A percentile compares a stretch with the other conserved stretches of the same genome.
These are phyloP conservation scores for Desmodesmus armatus DNA, from an alignment of 139 green algal genomes.

Conservation along the genomic window DNA sequence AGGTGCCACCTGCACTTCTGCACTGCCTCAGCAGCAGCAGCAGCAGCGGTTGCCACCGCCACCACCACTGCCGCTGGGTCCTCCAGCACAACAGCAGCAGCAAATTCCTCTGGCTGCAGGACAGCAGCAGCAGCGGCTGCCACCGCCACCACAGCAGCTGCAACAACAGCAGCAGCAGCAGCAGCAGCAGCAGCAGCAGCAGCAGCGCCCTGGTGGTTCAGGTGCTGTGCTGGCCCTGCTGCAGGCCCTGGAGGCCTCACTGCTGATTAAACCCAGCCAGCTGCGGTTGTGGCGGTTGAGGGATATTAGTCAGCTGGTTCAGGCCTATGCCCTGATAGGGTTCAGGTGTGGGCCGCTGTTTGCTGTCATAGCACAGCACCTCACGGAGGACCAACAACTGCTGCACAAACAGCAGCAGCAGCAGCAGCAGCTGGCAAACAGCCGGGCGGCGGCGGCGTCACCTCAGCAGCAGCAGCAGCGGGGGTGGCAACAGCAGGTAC, in stretches of 20 bases:
- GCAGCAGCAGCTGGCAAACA: not conserved
- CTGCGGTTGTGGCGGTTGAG: slow-evolving; percentile 15
- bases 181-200: slow-evolving; percentile 3
- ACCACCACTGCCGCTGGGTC: too few relatives aligned
- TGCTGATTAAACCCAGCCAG: slow-evolving; percentile 13
- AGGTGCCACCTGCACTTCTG: too few relatives aligned
- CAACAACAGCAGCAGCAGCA: slow-evolving; percentile 11
- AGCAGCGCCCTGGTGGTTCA: too few relatives aligned
- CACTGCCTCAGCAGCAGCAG: too few relatives aligned
- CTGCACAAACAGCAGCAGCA: not conserved
- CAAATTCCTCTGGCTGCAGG: too few relatives aligned
- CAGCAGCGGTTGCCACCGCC: too few relatives aligned
- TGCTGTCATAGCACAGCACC: slow-evolving; percentile 14
- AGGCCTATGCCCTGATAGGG: slow-evolving; percentile 26
- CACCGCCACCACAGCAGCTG: not conserved
- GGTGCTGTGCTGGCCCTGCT: slow-evolving; percentile 1
- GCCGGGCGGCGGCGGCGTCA: not conserved
- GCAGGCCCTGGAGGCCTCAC: not conserved
- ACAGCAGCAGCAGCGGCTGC: not conserved
- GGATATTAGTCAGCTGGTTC: slow-evolving; percentile 37
- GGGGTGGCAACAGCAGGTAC: too few relatives aligned
- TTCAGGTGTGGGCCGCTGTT: slow-evolving; percentile 21
- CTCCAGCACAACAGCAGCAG: slow-evolving; percentile 24
- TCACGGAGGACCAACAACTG: not conserved
- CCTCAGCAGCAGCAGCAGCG: slow-evolving; percentile 12